Conservation (phyloP, 768 basidiomycete genomes). For the Fomitopsis serialis region DNA sequence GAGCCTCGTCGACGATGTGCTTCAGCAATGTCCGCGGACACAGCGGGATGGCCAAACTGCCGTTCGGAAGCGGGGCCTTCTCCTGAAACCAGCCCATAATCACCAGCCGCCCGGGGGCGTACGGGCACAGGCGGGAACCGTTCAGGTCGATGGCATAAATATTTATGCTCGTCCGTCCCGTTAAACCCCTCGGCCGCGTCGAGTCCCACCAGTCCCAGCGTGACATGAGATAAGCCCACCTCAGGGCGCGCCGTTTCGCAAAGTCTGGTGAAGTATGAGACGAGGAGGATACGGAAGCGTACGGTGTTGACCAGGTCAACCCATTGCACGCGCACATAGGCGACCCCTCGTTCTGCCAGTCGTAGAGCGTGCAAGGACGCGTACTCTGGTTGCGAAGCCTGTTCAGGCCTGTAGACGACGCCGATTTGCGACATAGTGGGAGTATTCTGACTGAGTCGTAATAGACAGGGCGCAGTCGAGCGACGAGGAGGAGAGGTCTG, state of each 20-base stretch:
- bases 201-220: slow-evolving; percentile 48
- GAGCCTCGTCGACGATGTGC: slow-evolving; percentile 39
- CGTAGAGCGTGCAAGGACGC: slow-evolving; percentile 13
- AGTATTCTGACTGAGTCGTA: no score
- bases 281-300: slow-evolving; percentile 56
- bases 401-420: background rate
- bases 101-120: slow-evolving; percentile 54
- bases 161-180: slow-evolving; percentile 52
- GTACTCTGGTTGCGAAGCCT: background rate
- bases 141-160: slow-evolving; percentile 52
- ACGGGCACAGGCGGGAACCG: slow-evolving; percentile 47
- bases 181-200: slow-evolving; percentile 43
- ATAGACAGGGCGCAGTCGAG: no score
- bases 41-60: slow-evolving; percentile 37
- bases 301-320: slow-evolving; percentile 56
- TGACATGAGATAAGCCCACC: slow-evolving; percentile 38
- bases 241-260: slow-evolving; percentile 49
- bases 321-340: slow-evolving; percentile 42
- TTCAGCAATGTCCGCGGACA: slow-evolving; percentile 57
- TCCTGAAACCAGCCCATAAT: slow-evolving; percentile 70
- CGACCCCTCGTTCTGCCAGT: slow-evolving; percentile 13
- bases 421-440: background rate
- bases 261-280: slow-evolving; percentile 48
- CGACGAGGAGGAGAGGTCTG: no score
- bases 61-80: slow-evolving; percentile 34